Evolutionary conservation across 2,329 filamentous ascomycete genomes (phyloP).

Genomic region (Beauveria caledonica): DNA sequence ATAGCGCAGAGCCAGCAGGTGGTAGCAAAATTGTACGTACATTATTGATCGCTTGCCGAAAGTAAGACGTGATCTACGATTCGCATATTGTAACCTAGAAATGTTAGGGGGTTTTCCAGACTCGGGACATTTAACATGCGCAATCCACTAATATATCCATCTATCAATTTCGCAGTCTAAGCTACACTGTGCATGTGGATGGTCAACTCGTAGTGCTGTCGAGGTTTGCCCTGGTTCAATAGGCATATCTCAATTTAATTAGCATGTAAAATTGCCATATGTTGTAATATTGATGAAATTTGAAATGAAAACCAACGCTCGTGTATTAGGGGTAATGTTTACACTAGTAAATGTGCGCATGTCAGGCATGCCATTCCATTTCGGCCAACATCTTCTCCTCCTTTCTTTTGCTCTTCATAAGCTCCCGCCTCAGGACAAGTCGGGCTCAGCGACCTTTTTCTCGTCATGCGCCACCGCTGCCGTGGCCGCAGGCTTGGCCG

Average conservation of each 20-base stretch:
- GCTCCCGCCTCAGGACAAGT: background rate
- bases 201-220: no score
- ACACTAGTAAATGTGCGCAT: constrained; percentile 1
- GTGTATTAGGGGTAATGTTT: constrained; percentile 4
- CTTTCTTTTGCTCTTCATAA: background rate
- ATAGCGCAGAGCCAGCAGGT: no score
- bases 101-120: no score
- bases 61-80: no score
- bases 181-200: background rate
- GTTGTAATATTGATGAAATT: background rate
- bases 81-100: no score
- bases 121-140: no score
- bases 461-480: background rate
- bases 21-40: no score
- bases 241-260: no score
- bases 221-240: no score
- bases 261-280: background rate
- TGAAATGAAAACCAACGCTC: background rate
- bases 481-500: background rate
- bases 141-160: no score
- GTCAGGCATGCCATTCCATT: background rate
- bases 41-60: no score
- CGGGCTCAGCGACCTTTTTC: constrained; percentile 1
- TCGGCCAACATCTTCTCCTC: background rate
- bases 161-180: no score